These are phyloP conservation scores for Jaminaea rosea DNA, from an alignment of 1,284 basidiomycete genomes.

Conservation along the genomic window DNA sequence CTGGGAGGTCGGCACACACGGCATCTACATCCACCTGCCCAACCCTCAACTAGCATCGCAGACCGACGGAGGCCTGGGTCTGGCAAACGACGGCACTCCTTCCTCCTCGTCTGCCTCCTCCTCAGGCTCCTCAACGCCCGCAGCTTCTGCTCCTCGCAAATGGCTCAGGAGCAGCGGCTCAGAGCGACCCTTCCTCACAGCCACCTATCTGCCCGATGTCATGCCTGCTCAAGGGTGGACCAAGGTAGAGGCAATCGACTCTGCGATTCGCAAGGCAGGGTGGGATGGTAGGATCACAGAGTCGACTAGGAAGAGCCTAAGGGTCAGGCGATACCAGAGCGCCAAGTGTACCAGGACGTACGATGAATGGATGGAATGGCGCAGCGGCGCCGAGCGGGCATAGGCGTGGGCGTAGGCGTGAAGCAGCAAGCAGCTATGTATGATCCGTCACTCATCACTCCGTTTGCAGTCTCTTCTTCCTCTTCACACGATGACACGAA, in stretches of 20 bases:
- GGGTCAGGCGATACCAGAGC: constrained; percentile 76
- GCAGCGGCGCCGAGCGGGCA: no score
- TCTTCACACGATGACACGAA: no score
- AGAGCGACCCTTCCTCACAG: constrained; percentile 57
- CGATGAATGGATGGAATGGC: constrained; percentile 57
- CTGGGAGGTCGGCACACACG: constrained; percentile 85
- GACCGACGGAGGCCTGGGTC: constrained; percentile 42
- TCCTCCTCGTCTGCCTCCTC: constrained; percentile 57
- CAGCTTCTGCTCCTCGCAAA: not conserved
- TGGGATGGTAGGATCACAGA: constrained; percentile 70
- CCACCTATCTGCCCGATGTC: constrained; percentile 91
- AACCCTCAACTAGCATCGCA: constrained; percentile 62
- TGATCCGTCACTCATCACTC: no score
- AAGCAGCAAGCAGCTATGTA: no score
- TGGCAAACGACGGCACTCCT: constrained; percentile 49
- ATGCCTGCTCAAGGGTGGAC: constrained; percentile 87
- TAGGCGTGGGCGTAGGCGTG: no score
- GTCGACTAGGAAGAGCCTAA: constrained; percentile 66
- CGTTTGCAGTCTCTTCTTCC: no score
- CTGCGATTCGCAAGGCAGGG: constrained; percentile 83
- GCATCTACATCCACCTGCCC: constrained; percentile 78
- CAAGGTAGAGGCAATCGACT: constrained; percentile 76
- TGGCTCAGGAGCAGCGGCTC: not conserved
- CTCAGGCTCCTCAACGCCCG: constrained; percentile 1
- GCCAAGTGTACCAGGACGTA: constrained; percentile 63